Evolutionary conservation across 345 rosid species (phyloP), one percentile per base, ranked within the genome.

Genomic region (Cardamine occulta): DNA sequence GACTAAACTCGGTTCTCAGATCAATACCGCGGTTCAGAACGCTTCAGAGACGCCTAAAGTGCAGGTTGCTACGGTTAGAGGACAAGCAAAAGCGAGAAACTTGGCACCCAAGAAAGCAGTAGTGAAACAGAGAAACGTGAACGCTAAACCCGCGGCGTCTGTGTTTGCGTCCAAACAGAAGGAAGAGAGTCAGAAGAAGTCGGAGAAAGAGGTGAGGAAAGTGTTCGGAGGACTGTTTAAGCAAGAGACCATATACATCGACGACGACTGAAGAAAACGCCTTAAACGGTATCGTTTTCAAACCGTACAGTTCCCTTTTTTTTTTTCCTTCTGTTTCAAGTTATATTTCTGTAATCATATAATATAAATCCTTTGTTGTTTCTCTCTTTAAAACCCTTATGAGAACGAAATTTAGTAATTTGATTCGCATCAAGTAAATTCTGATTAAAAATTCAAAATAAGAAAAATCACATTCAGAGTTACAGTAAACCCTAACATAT

Each of bases 171-270:
- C 80, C 48, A 84, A 77, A 47, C 66, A 66, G 64, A 66, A 79
- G 0, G 88, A 90, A 77, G 80, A 70, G 17, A 8, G 58, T 54
- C 7, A 0, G 17, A 54, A 53, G 58, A 71, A 71, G n/a, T 49
- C 80, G 7, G 82, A 88, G 82, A 69, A 68, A 34, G 96, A 94
- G 66, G 87, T 87, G 70, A 88, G 88, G 83, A 94, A 94, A 75
- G 76, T 88, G 68, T 89, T 94, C 35, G 97, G 98, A 11, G 98
- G 97, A 21, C 71, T 94, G 70, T 91, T 94, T 80, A 64, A 88
- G 86, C 98, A 94, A 77, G 98, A 94, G 82, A 94, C 98, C 31
- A 82, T 91, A 57, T 94, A 88, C 40, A 39, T 94, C 7, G 97
- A 94, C 17, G 97, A 94, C 40, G 93, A 89, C 17, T 91, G 82